Conservation (phyloP, 2,329 filamentous ascomycete genomes). For the Eutypa lata region DNA sequence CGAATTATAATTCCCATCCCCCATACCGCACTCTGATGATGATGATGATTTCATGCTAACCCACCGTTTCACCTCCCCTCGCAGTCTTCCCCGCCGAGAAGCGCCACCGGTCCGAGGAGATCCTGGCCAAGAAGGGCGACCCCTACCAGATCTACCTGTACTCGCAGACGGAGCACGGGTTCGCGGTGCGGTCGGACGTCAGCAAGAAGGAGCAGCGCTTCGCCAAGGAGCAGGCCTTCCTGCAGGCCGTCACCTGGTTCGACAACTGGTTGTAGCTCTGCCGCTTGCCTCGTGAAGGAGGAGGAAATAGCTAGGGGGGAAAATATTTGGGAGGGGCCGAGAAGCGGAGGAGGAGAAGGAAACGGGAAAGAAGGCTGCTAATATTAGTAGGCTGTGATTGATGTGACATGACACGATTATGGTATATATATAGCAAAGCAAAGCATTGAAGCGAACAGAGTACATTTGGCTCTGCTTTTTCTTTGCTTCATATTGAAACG, state of each 20-base stretch:
- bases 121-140: slow-evolving; percentile 52
- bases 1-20: not conserved
- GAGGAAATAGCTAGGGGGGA: too few relatives aligned
- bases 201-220: slow-evolving; percentile 57
- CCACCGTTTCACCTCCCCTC: not conserved
- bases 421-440: too few relatives aligned
- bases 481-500: too few relatives aligned
- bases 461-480: too few relatives aligned
- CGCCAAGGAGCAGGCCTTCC: slow-evolving; percentile 78
- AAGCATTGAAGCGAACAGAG: too few relatives aligned
- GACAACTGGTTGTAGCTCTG: slow-evolving; percentile 35
- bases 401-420: too few relatives aligned
- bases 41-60: not conserved
- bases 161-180: slow-evolving; percentile 70
- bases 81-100: slow-evolving; percentile 58
- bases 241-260: slow-evolving; percentile 77
- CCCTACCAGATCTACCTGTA: slow-evolving; percentile 78
- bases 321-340: too few relatives aligned
- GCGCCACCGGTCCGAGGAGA: slow-evolving; percentile 63
- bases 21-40: not conserved
- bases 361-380: too few relatives aligned
- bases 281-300: not conserved
- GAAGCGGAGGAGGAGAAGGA: too few relatives aligned
- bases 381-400: too few relatives aligned
- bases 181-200: slow-evolving; percentile 66